Evolutionary conservation across 108 stramenopile species (phyloP), one percentile per base, ranked within the genome.

Genomic region (Nannochloropsis gaditana): DNA sequence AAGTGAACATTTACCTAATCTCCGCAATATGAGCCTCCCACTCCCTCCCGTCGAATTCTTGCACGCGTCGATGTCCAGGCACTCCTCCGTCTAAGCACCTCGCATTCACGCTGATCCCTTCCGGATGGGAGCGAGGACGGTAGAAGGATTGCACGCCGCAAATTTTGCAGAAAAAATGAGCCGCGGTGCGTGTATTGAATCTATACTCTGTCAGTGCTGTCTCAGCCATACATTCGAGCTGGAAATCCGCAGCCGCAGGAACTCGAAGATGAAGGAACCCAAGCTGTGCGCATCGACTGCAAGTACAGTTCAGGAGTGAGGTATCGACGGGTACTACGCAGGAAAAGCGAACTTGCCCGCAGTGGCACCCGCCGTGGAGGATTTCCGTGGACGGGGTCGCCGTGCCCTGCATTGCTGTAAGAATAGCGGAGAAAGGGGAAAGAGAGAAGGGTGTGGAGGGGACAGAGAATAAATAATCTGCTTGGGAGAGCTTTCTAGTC

Each of bases 271-370:
- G 59, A n/a, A 73, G 59, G 59, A 73, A 73, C n/a, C 59, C 59
- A 73, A 73, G 8, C 59, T 73, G 2, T 15, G 19, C n/a, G n/a
- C 59, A 73, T 15, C 59, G 59, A n/a, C 59, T 73, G 59, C 59
- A 73, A n/a, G 15, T 73, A 6, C 59, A 73, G 19, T 73, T n/a
- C 5, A 73, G 5, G 59, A 73, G 59, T 15, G 59, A n/a, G n/a
- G 59, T 73, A n/a, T 4, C 4, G 15, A 2, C n/a, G 4, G 15
- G 19, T 15, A 73, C 59, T 2, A n/a, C n/a, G 59, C 59, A 73
- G 59, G 59, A 73, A 73, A 73, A 73, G 59, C 59, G 59, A n/a
- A 73, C 59, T n/a, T n/a, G 59, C 59, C 59, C 59, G 59, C 59
- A 73, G 59, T 73, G 59, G 59, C 59, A 73, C 15, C 59, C 59